Evolutionary conservation across 768 basidiomycete species (phyloP).

Genomic region (Pulveroboletus sp.): DNA sequence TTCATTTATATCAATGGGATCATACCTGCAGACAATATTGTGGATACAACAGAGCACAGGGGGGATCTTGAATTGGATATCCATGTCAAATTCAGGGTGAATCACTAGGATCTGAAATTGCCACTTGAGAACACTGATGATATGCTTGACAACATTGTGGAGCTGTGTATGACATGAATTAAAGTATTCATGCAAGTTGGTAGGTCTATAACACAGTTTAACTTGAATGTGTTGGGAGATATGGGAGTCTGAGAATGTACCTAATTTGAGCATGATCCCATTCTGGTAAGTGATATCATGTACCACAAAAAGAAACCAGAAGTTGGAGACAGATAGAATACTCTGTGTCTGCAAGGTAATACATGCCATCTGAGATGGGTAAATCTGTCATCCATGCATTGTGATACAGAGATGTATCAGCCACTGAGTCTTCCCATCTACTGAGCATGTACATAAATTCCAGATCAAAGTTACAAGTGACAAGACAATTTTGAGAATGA

Average conservation of each 20-base stretch:
- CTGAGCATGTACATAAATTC: neutral
- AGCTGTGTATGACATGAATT: constrained; percentile 21
- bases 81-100: constrained; percentile 13
- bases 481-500: neutral
- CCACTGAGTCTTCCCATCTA: no score
- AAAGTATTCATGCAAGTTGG: constrained; percentile 17
- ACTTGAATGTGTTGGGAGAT: no score
- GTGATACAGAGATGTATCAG: no score
- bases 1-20: no score
- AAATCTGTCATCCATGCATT: no score
- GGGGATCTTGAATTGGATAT: constrained; percentile 19
- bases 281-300: neutral
- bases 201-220: no score
- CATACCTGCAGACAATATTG: no score
- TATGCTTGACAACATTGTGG: neutral
- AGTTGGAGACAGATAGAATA: neutral
- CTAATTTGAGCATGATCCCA: neutral
- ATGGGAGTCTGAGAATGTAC: neutral
- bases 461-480: neutral
- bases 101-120: constrained; percentile 16
- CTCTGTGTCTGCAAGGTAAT: neutral
- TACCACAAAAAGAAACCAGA: neutral
- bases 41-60: no score
- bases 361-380: no score
- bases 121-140: constrained; percentile 18